phyloP scores from a whole-genome alignment of 768 basidiomycete species.

The Scleroderma bovista region DNA sequence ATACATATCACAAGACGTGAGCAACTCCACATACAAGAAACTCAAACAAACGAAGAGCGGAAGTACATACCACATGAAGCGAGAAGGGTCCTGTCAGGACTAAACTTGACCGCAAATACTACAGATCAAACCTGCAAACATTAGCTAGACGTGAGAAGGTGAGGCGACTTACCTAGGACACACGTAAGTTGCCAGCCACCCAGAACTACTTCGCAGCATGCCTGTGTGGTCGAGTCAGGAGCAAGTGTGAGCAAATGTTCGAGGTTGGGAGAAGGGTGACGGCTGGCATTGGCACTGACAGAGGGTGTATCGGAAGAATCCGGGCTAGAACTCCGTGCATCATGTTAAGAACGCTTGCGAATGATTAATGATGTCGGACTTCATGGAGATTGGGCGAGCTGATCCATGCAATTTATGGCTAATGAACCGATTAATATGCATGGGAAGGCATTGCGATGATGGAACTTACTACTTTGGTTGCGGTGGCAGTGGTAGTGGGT shows the following conservation, averaged over 20 bases:
- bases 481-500: no score
- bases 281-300: constrained; percentile 67
- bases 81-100: no score
- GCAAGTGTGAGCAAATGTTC: constrained; percentile 63
- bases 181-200: no score
- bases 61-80: no score
- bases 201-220: no score
- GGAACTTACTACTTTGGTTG: constrained; percentile 60
- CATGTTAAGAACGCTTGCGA: constrained; percentile 80
- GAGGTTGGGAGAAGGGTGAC: constrained; percentile 60
- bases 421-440: neutral
- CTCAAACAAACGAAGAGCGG: no score
- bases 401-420: constrained; percentile 83
- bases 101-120: no score
- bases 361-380: constrained; percentile 88
- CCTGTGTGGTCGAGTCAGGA: constrained; percentile 63
- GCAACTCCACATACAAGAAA: no score
- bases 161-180: no score
- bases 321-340: constrained; percentile 55
- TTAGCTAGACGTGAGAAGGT: no score
- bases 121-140: no score
- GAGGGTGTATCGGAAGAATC: constrained; percentile 64
- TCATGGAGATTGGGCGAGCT: constrained; percentile 85
- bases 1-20: no score
- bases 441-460: neutral